phyloP scores from a whole-genome alignment of 176 grass and related monocot genomes.

The Zoysia pacifica region DNA sequence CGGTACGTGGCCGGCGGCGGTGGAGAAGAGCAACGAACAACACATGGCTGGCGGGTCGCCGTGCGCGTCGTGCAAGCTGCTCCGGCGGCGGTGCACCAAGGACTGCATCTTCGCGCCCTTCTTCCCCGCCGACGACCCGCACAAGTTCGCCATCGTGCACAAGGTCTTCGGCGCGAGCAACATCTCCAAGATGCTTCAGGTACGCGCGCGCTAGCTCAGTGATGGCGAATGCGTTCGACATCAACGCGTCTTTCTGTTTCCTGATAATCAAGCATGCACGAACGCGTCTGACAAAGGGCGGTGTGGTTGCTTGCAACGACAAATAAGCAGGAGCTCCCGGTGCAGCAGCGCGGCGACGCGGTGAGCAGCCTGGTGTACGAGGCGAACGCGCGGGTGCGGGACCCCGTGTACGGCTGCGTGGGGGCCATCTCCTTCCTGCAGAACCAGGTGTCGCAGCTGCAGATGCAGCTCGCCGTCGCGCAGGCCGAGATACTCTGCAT shows the following conservation, averaged over 20 bases:
- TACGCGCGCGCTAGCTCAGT: not conserved
- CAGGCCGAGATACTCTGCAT: conserved; percentile 60
- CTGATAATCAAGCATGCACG: no score
- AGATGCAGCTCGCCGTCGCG: conserved; percentile 68
- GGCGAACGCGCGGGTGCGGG: conserved; percentile 66
- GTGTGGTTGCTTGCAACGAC: no score
- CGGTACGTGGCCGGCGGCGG: not conserved
- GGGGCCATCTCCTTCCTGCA: conserved; percentile 79
- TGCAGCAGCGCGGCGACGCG: conserved; percentile 55
- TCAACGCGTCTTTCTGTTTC: no score
- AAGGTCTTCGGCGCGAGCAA: conserved; percentile 89
- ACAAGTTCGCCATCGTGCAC: conserved; percentile 76
- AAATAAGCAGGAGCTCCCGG: conserved; percentile 50
- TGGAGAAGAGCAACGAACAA: not conserved
- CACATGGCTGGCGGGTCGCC: conserved; percentile 66
- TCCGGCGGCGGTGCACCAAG: conserved; percentile 57
- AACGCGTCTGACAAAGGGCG: no score
- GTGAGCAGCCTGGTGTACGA: conserved; percentile 90
- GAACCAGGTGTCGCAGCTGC: conserved; percentile 69
- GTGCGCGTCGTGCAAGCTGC: conserved; percentile 53
- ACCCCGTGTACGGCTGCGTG: conserved; percentile 85
- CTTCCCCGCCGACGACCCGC: conserved; percentile 68
- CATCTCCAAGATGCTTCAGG: conserved; percentile 88
- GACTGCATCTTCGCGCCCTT: conserved; percentile 58
- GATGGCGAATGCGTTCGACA: no score